Conservation (phyloP, 257 asterid genomes). For the Solanum pinnatisectum region DNA sequence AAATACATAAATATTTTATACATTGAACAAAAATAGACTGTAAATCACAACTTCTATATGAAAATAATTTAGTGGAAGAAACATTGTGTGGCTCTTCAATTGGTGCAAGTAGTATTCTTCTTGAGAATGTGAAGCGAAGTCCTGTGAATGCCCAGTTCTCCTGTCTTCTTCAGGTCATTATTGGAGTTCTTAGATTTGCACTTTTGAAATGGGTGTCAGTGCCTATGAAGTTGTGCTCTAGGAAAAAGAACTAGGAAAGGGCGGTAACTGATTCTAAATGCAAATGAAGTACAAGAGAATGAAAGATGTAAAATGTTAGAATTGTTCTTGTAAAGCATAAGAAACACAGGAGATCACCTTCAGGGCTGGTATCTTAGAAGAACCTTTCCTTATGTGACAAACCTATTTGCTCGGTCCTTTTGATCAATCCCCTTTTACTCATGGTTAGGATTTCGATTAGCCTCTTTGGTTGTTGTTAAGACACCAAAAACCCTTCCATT, state of each 20-base stretch:
- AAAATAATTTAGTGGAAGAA: not conserved
- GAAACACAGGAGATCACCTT: not conserved
- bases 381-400: not conserved
- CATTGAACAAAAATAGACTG: not conserved
- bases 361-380: not conserved
- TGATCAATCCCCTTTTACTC: not conserved
- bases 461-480: not conserved
- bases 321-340: not conserved
- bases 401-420: not conserved
- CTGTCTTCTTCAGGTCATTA: not conserved
- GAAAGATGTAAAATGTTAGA: not conserved
- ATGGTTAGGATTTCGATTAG: not conserved
- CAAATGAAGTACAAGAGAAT: not conserved
- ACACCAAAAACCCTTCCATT: not conserved
- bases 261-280: not conserved
- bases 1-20: too few relatives aligned
- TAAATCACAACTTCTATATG: not conserved
- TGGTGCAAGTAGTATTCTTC: not conserved
- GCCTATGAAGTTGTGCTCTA: not conserved
- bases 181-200: not conserved
- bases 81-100: not conserved
- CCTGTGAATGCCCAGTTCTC: not conserved
- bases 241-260: not conserved
- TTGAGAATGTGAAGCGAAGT: not conserved
- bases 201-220: not conserved